A percentile compares a stretch with the other conserved stretches of the same genome.
Conservation (phyloP, 2,329 filamentous ascomycete genomes). For the Exophiala mesophila region DNA sequence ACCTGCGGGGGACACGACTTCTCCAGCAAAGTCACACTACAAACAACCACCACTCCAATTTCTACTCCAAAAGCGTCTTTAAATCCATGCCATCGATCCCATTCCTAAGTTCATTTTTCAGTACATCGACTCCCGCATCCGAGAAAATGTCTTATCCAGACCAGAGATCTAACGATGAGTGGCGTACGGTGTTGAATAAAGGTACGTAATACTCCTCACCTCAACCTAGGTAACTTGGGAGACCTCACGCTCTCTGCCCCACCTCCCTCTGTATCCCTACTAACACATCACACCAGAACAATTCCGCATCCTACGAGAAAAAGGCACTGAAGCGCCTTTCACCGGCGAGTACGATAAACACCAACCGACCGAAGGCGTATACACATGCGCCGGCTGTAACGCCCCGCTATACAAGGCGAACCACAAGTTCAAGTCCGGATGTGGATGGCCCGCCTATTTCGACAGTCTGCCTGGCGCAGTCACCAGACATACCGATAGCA, state of each 20-base stretch:
- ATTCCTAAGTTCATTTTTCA: slow-evolving; percentile 72
- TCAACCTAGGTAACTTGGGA: neutral
- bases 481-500: slow-evolving; percentile 69
- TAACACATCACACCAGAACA: slow-evolving; percentile 59
- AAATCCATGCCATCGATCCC: slow-evolving; percentile 73
- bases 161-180: slow-evolving; percentile 74
- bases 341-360: slow-evolving; percentile 86
- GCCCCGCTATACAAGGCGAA: slow-evolving; percentile 85
- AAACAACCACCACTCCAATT: slow-evolving; percentile 22
- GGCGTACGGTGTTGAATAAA: slow-evolving; percentile 75
- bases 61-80: slow-evolving; percentile 35
- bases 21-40: slow-evolving; percentile 7
- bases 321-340: slow-evolving; percentile 80
- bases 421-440: slow-evolving; percentile 95
- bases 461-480: slow-evolving; percentile 91
- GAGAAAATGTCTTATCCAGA: slow-evolving; percentile 63
- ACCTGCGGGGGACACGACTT: slow-evolving; percentile 11
- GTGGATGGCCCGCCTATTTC: slow-evolving; percentile 97
- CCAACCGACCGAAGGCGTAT: slow-evolving; percentile 68
- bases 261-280: neutral
- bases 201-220: slow-evolving; percentile 45
- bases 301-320: slow-evolving; percentile 86
- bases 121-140: slow-evolving; percentile 50
- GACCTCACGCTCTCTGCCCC: neutral
- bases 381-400: slow-evolving; percentile 80